These are phyloP conservation scores for Mimosa pudica DNA, from an alignment of 306 rosid genomes.

Conservation along the genomic window DNA sequence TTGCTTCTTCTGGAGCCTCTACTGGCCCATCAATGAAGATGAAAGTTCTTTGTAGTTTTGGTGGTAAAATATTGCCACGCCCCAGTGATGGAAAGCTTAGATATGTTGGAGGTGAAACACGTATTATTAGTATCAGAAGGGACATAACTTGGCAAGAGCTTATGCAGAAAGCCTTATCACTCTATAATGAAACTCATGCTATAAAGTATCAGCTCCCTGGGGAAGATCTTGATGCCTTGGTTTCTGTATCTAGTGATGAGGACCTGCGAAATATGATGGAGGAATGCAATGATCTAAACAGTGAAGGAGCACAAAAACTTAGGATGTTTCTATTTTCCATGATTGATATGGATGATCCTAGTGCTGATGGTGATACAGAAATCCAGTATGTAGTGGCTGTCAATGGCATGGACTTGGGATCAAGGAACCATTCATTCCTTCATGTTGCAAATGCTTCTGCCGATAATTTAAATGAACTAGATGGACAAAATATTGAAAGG, in stretches of 20 bases:
- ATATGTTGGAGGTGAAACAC: conserved; percentile 91
- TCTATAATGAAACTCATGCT: conserved; percentile 53
- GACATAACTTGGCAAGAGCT: conserved; percentile 71
- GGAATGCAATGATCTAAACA: conserved; percentile 60
- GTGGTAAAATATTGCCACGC: conserved; percentile 80
- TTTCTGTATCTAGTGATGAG: conserved; percentile 84
- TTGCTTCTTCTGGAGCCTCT: conserved; percentile 56
- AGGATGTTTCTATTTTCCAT: conserved; percentile 74
- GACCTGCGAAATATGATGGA: conserved; percentile 93
- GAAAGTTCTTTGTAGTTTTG: conserved; percentile 87
- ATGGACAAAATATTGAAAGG: conserved; percentile 53
- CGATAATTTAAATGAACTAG: conserved; percentile 65
- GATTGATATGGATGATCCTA: conserved; percentile 71
- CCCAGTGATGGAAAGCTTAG: conserved; percentile 87
- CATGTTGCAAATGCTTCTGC: conserved; percentile 51
- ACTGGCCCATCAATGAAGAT: conserved; percentile 55
- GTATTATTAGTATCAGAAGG: conserved; percentile 65
- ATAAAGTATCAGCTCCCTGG: conserved; percentile 95
- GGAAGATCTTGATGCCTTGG: conserved; percentile 93
- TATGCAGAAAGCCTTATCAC: conserved; percentile 58
- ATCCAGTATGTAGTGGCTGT: conserved; percentile 78
- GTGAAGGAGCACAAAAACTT: conserved; percentile 63
- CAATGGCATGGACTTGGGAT: conserved; percentile 71
- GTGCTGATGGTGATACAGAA: conserved; percentile 74
- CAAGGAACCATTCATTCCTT: conserved; percentile 58